phyloP scores from a whole-genome alignment of 352 stramenopile species.

The Stephanocyclus meneghinianus region DNA sequence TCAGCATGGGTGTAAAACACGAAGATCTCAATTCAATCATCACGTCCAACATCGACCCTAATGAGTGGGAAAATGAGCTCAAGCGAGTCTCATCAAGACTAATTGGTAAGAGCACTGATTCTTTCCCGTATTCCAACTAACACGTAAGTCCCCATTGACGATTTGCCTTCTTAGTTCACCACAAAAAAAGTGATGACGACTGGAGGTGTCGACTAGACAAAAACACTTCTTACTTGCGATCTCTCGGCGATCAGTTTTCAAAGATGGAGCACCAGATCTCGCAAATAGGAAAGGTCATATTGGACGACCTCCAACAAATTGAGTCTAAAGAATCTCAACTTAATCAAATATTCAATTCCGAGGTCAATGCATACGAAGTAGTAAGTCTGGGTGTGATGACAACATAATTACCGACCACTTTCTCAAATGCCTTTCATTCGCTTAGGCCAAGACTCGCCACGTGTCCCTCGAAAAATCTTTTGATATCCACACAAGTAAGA shows the following conservation, averaged over 20 bases:
- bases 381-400: slow-evolving; percentile 3
- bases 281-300: slow-evolving; percentile 11
- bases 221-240: slow-evolving; percentile 11
- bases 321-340: slow-evolving; percentile 21
- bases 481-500: slow-evolving; percentile 35
- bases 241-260: slow-evolving; percentile 18
- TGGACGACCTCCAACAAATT: slow-evolving; percentile 20
- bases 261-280: slow-evolving; percentile 14
- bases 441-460: slow-evolving; percentile 11
- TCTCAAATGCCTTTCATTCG: background rate
- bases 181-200: background rate
- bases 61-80: slow-evolving; percentile 56
- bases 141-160: background rate
- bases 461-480: slow-evolving; percentile 19
- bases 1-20: no score
- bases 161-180: slow-evolving; percentile 8
- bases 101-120: slow-evolving; percentile 9
- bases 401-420: background rate
- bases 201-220: slow-evolving; percentile 12
- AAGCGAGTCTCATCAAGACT: slow-evolving; percentile 70
- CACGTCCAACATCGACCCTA: background rate
- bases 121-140: background rate
- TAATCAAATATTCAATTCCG: slow-evolving; percentile 12
- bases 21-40: background rate
- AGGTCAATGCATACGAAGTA: slow-evolving; percentile 23